phyloP scores from a whole-genome alignment of 2,329 filamentous ascomycete species.

The Pyrenochaeta sp. region DNA sequence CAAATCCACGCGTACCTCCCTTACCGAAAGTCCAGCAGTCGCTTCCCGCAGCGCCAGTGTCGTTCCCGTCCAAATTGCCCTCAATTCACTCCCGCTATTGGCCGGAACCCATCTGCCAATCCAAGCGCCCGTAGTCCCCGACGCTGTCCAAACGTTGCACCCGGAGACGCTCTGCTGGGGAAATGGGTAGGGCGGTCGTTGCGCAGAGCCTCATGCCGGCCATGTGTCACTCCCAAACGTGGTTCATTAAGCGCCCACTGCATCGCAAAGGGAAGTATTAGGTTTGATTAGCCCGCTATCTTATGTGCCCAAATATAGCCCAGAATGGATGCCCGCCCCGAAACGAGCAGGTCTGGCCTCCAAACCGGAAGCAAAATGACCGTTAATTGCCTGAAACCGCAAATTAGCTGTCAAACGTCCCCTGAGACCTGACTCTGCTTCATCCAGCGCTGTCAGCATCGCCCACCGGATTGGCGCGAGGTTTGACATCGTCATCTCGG shows the following conservation, averaged over 20 bases:
- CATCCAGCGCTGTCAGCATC: constrained; percentile 19
- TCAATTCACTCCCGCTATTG: constrained; percentile 26
- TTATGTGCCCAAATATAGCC: constrained; percentile 42
- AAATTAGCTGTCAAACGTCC: constrained; percentile 28
- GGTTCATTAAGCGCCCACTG: constrained; percentile 39
- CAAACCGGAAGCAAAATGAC: constrained; percentile 31
- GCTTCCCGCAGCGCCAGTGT: constrained; percentile 27
- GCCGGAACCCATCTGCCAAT: constrained; percentile 24
- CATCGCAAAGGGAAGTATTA: constrained; percentile 31
- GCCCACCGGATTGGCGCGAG: constrained; percentile 17
- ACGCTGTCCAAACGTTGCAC: constrained; percentile 34
- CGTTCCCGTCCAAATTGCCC: constrained; percentile 18
- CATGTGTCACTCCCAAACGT: constrained; percentile 31
- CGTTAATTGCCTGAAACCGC: constrained; percentile 38
- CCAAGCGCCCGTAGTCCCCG: constrained; percentile 35
- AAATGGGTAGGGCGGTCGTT: constrained; percentile 22
- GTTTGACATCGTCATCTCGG: constrained; percentile 20
- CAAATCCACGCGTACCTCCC: constrained; percentile 10
- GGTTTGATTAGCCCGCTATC: constrained; percentile 18
- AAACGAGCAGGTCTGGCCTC: constrained; percentile 5
- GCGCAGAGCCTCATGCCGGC: constrained; percentile 40
- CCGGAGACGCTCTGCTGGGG: constrained; percentile 33
- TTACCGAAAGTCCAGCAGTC: constrained; percentile 31
- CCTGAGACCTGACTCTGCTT: constrained; percentile 20
- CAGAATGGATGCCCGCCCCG: constrained; percentile 15